Percentiles rank a stretch among this genome's conserved stretches.
Evolutionary conservation across 345 rosid genomes (phyloP).

Genomic region (Bruguiera gymnorhiza): DNA sequence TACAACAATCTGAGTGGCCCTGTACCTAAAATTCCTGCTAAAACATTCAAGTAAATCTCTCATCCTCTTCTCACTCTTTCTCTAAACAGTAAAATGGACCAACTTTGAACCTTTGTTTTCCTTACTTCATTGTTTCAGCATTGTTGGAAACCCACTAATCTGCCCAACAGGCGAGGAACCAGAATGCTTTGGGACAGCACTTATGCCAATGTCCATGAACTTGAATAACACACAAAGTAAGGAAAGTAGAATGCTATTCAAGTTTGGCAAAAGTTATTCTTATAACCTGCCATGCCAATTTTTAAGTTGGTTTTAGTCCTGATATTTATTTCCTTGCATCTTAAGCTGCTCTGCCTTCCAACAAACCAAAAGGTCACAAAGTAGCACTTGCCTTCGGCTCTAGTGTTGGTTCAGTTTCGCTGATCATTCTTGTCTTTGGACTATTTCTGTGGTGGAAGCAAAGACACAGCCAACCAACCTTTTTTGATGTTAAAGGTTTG

Average conservation of each 20-base stretch:
- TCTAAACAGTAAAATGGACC: conserved; percentile 6
- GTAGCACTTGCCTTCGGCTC: conserved; percentile 70
- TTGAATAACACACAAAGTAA: conserved; percentile 70
- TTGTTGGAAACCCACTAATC: conserved; percentile 80
- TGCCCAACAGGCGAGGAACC: conserved; percentile 90
- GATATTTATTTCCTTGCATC: conserved; percentile 13
- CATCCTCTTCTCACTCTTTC: conserved; percentile 13
- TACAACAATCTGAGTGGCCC: conserved; percentile 89
- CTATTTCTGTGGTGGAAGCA: conserved; percentile 81
- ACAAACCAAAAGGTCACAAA: conserved; percentile 54
- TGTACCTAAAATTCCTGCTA: conserved; percentile 81
- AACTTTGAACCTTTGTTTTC: conserved; percentile 5
- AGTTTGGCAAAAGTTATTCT: neutral
- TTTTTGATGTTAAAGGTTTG: conserved; percentile 84
- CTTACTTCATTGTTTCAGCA: conserved; percentile 45
- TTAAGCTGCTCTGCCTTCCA: conserved; percentile 40
- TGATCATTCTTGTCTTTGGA: conserved; percentile 65
- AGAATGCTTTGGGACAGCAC: conserved; percentile 70
- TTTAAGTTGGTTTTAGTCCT: conserved; percentile 8
- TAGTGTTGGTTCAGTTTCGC: conserved; percentile 59
- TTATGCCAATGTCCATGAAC: conserved; percentile 98
- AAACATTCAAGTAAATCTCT: conserved; percentile 71
- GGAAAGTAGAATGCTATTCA: conserved; percentile 7
- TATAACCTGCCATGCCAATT: neutral
- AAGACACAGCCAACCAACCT: conserved; percentile 54